Evolutionary conservation across 495 filamentous ascomycete species (phyloP), one percentile per base, ranked within the genome.

Genomic region (Trichoderma gamsii): DNA sequence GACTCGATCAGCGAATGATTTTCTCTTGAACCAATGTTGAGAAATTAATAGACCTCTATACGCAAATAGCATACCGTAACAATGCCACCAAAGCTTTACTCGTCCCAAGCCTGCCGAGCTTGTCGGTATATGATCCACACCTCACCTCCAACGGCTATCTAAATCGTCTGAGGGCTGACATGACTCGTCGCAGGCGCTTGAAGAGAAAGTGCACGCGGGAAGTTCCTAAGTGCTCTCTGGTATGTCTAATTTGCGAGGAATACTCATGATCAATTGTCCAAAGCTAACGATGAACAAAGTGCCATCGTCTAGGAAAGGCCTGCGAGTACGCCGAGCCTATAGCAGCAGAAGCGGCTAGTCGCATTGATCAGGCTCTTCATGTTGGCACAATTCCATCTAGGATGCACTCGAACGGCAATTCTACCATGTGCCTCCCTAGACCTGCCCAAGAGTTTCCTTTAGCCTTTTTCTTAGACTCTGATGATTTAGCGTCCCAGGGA

Each of bases 401-500:
- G 27, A 18, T 25, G 4, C 29, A 32, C 1, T 15, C 13, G 25
- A 25, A 13, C 13, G 27, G 0, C 25, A 32, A 25, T 18, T 1
- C 13, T 61, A 9, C 56, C 12, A 8, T 23, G 16, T 16, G 7
- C 16, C 15, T 32, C 3, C 27, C 56, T 18, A 61, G 9, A 9
- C 56, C 23, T 16, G 13, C 56, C 4, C 11, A 61, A 25, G 56
- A 23, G 11, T 61, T 61, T 61, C 56, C 56, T 23, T 21, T 61
- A 13, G 23, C 56, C 56, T 61, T 61, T 18, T 61, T 61, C 56
- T 61, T 61, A 25, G 56, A 61, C 29, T 61, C 56, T 16, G 56
- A 61, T 23, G 27, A 29, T 16, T 32, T 61, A 13, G 29, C 56
- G 11, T 12, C 56, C n/a, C 23, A 29, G 27, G 23, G 25, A 35